Base-by-base conservation (phyloP, 2,329 filamentous ascomycete species). In the Pyrenochaeta sp. region DNA sequence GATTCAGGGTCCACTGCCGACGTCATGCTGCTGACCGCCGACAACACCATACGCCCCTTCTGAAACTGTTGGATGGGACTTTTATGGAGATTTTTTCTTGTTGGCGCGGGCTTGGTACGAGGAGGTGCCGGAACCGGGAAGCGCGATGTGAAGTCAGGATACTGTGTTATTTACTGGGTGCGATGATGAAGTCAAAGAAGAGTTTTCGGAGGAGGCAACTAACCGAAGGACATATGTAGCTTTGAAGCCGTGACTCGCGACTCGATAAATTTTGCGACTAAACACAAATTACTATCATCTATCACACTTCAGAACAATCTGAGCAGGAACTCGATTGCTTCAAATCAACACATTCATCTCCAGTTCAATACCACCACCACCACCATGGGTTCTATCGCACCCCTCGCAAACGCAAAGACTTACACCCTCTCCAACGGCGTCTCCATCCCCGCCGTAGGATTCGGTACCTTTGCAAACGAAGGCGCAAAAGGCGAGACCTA, bases 381-480 rank as follows among this genome's bases (percentile, higher is more conserved):
- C 65, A 69, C 44, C 27, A 75, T 76, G 73, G 65, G 59, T 36
- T 51, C 46, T 55, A 48, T n/a, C n/a, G 52, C 47, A 36, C 62
- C 66, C 40, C 64, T 69, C 52, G 63, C 68, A 42, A 77, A 76
- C 69, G 57, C 67, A 37, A 78, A 79, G 71, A 80, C 79, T 45
- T 86, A 82, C 77, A 84, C 76, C 62, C 80, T 87, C 50, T 83
- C 77, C 80, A 86, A 85, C 71, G 84, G 84, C 66, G 84, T 89
- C 58, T 82, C 81, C 72, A 89, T 92, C 36, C 90, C 90, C 45
- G 84, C 82, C 37, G 82, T 92, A 15, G 90, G 90, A 37, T 91
- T 92, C 69, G 90, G 90, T 55, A 89, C 91, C 61, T 92, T 90
- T 76, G 85, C 84, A 62, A 90, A 84, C 75, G 88, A 91, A 78